Percentiles rank a stretch among this genome's conserved stretches.
Evolutionary conservation across 306 rosid species (phyloP).

Genomic region (Inga leiocalycina): DNA sequence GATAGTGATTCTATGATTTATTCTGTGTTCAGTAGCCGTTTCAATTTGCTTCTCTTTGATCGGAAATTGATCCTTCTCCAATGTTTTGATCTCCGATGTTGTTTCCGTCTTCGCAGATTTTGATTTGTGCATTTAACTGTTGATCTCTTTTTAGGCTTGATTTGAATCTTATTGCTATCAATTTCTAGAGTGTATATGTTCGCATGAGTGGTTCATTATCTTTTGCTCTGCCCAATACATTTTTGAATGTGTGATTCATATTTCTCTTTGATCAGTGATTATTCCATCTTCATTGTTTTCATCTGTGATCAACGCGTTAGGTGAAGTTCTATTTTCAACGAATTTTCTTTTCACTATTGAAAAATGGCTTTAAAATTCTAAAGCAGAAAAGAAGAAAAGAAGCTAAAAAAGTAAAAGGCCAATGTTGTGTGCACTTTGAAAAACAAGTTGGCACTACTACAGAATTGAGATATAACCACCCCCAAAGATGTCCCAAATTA

Average conservation of each 20-base stretch:
- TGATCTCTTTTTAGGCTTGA: not conserved
- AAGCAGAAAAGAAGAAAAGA: not conserved
- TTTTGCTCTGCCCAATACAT: not conserved
- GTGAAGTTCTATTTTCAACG: conserved; percentile 13
- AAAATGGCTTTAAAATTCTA: not conserved
- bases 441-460: too few species aligned
- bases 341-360: not conserved
- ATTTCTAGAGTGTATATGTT: not conserved
- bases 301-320: not conserved
- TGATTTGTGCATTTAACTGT: not conserved
- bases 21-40: not conserved
- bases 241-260: not conserved
- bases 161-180: not conserved
- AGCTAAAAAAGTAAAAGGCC: not conserved
- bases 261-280: conserved; percentile 15
- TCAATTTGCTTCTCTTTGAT: not conserved
- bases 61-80: not conserved
- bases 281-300: not conserved
- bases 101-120: not conserved
- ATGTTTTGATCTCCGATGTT: conserved; percentile 2
- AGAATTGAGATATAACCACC: too few species aligned
- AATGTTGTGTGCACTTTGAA: not conserved
- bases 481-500: too few species aligned
- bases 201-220: not conserved
- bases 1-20: not conserved